phyloP scores from a whole-genome alignment of 192 early-diverging fungal species.

The Coemansia sp. region DNA sequence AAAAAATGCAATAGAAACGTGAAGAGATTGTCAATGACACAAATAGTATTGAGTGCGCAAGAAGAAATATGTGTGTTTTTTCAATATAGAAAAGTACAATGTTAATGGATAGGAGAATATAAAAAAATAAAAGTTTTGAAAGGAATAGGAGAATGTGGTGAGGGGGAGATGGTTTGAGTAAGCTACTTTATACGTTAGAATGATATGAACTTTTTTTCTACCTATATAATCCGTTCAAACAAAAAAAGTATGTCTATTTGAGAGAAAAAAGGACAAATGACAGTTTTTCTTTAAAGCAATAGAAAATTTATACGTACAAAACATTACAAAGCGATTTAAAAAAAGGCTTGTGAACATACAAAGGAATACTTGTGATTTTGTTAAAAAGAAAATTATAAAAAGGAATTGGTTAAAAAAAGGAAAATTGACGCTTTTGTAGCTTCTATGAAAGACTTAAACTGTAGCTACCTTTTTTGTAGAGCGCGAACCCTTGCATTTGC shows the following conservation, averaged over 20 bases:
- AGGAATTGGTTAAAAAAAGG: slow-evolving; percentile 6
- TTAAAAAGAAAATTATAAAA: slow-evolving; percentile 3
- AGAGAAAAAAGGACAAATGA: slow-evolving; percentile 6
- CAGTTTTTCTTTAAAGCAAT: background rate
- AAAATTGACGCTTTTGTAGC: background rate
- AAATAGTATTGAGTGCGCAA: too few relatives aligned
- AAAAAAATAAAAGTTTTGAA: too few relatives aligned
- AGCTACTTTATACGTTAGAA: background rate
- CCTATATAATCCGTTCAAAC: slow-evolving; percentile 1
- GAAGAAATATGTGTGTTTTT: too few relatives aligned
- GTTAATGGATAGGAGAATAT: too few relatives aligned
- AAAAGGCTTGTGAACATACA: background rate
- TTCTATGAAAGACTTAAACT: too few relatives aligned
- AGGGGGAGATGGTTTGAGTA: too few relatives aligned
- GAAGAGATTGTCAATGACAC: too few relatives aligned
- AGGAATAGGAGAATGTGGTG: too few relatives aligned
- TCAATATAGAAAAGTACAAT: too few relatives aligned
- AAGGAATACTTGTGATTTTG: background rate
- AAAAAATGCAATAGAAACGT: slow-evolving; percentile 7
- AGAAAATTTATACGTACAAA: background rate
- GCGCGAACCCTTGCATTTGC: too few relatives aligned
- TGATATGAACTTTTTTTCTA: background rate
- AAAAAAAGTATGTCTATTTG: slow-evolving; percentile 6
- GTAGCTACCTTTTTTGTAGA: too few relatives aligned
- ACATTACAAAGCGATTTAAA: too few relatives aligned